Evolutionary conservation across 2,329 filamentous ascomycete genomes (phyloP).

Genomic region (Paraphoma chrysanthemicola): DNA sequence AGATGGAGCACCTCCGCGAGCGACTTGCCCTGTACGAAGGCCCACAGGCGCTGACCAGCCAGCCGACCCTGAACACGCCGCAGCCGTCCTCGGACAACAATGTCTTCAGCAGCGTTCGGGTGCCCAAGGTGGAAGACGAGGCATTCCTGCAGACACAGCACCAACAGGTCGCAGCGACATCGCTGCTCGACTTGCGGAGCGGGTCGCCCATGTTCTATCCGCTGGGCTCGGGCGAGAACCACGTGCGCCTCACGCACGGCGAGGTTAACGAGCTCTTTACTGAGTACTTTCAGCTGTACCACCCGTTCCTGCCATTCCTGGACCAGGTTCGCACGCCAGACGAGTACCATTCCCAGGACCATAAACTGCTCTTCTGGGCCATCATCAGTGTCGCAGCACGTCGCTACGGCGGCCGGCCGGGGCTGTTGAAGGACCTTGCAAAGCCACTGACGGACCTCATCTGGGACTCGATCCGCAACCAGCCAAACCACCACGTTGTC

Average conservation of each 20-base stretch:
- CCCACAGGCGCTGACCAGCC: conserved; percentile 46
- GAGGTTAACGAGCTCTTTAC: conserved; percentile 66
- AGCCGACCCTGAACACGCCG: conserved; percentile 35
- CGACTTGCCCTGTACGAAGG: conserved; percentile 68
- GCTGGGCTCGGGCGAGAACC: conserved; percentile 57
- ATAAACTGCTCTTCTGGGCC: conserved; percentile 85
- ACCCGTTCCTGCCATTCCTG: conserved; percentile 79
- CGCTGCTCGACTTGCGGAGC: conserved; percentile 52
- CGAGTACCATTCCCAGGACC: conserved; percentile 77
- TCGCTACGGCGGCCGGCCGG: conserved; percentile 69
- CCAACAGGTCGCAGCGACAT: conserved; percentile 47
- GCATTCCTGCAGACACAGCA: conserved; percentile 45
- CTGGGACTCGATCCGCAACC: conserved; percentile 80
- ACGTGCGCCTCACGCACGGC: conserved; percentile 50
- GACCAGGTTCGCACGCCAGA: conserved; percentile 69
- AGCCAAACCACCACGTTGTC: conserved; percentile 79
- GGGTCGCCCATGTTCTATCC: conserved; percentile 64
- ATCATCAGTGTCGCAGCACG: conserved; percentile 78
- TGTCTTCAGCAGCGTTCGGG: conserved; percentile 25
- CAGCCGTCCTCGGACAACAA: conserved; percentile 29
- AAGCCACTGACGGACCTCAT: conserved; percentile 71
- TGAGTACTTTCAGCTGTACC: conserved; percentile 78
- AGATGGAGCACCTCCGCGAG: conserved; percentile 68
- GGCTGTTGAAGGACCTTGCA: conserved; percentile 71
- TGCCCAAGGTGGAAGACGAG: conserved; percentile 41